Percentiles rank a stretch among this genome's conserved stretches.
Evolutionary conservation across 2,329 filamentous ascomycete species (phyloP).

Genomic region (Ceratocystis cubensis): DNA sequence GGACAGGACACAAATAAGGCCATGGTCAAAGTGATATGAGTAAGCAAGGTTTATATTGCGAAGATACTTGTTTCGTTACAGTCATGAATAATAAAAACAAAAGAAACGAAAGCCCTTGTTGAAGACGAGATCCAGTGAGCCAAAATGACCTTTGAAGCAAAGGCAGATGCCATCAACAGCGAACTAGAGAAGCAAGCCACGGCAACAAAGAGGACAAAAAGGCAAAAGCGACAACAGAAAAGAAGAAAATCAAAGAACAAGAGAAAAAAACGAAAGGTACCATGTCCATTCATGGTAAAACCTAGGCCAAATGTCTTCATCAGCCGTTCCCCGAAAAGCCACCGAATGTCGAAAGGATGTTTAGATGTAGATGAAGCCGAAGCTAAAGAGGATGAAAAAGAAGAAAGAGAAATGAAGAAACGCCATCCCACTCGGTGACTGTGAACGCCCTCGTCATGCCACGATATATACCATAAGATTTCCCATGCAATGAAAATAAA

Average conservation of each 20-base stretch:
- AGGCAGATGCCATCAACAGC: neutral
- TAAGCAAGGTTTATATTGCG: conserved; percentile 5
- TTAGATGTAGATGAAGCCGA: conserved; percentile 1
- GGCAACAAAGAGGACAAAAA: neutral
- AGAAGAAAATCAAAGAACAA: neutral
- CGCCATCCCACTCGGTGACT: conserved; percentile 10
- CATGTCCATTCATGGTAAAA: conserved; percentile 19
- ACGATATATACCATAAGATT: conserved; percentile 12
- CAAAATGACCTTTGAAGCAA: neutral
- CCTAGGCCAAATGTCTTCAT: conserved; percentile 17
- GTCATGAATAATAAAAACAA: conserved; percentile 4
- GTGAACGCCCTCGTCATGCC: conserved; percentile 16
- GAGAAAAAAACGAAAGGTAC: conserved; percentile 15
- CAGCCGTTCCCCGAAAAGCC: conserved; percentile 9
- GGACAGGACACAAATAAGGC: neutral
- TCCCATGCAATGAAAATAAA: conserved; percentile 3
- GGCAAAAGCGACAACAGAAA: neutral
- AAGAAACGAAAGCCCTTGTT: neutral
- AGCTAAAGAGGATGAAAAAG: neutral
- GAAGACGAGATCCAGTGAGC: neutral
- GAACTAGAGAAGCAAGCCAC: neutral
- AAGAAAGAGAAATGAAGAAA: conserved; percentile 2
- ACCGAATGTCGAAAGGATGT: conserved; percentile 11
- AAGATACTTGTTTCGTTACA: conserved; percentile 8
- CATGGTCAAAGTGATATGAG: neutral